Percentiles rank a stretch among this genome's conserved stretches.
Evolutionary conservation across 139 green algal species (phyloP).

Genomic region (Eudorina sp.): DNA sequence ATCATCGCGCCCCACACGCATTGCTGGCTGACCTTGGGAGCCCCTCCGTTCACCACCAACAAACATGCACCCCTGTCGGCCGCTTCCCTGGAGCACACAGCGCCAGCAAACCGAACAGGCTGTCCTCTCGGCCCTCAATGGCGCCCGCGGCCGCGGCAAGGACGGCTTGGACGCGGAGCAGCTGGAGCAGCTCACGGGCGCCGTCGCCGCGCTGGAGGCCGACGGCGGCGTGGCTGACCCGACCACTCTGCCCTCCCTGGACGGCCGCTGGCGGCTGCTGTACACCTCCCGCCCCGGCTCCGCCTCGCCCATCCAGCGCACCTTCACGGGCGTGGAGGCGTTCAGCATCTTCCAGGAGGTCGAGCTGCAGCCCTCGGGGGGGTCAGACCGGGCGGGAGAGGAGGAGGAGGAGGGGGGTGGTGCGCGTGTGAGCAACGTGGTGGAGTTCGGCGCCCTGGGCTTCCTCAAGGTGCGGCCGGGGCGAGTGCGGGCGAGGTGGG

Average conservation of each 20-base stretch:
- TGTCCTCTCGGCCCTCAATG: conserved; percentile 48
- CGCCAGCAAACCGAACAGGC: background rate
- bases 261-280: conserved; percentile 88
- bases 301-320: conserved; percentile 91
- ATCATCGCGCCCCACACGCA: too few relatives aligned
- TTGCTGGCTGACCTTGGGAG: too few relatives aligned
- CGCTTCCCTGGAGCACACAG: background rate
- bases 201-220: conserved; percentile 76
- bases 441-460: conserved; percentile 84
- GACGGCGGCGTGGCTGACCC: conserved; percentile 55
- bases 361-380: background rate
- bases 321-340: conserved; percentile 90
- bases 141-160: conserved; percentile 73
- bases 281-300: conserved; percentile 85
- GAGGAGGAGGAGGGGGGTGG: conserved; percentile 46
- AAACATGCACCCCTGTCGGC: too few relatives aligned
- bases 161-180: conserved; percentile 68
- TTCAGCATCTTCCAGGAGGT: conserved; percentile 93
- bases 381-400: background rate
- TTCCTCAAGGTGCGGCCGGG: conserved; percentile 62
- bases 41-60: too few relatives aligned
- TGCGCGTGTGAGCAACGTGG: conserved; percentile 84
- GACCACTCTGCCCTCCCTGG: conserved; percentile 62
- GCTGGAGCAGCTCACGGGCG: conserved; percentile 64
- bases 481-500: background rate